A percentile compares a stretch with the other conserved stretches of the same genome.
phyloP scores from a whole-genome alignment of 2,329 filamentous ascomycete genomes.

The Setomelanomma holmii region DNA sequence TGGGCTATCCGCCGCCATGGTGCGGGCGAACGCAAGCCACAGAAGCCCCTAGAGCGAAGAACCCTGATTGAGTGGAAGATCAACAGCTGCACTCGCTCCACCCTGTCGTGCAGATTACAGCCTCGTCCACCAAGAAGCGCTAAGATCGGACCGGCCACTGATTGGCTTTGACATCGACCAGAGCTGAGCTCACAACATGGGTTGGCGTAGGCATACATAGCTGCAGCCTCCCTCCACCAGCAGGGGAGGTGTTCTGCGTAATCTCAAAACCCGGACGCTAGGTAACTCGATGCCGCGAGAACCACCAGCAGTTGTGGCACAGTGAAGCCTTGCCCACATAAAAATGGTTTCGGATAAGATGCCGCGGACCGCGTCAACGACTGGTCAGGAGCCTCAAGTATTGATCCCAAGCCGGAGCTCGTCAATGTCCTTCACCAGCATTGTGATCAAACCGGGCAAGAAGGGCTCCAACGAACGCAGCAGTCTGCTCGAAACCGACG shows the following conservation, averaged over 20 bases:
- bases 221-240: slow-evolving; percentile 28
- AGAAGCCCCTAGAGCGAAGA: slow-evolving; percentile 3
- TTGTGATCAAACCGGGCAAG: slow-evolving; percentile 1
- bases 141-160: slow-evolving; percentile 25
- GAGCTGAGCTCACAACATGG: slow-evolving; percentile 32
- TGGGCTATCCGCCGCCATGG: slow-evolving; percentile 22
- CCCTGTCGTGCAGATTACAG: slow-evolving; percentile 23
- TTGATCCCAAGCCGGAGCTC: slow-evolving; percentile 25
- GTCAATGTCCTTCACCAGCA: slow-evolving; percentile 9
- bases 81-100: slow-evolving; percentile 21
- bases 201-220: slow-evolving; percentile 26
- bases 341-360: slow-evolving; percentile 24
- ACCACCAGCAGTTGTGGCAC: slow-evolving; percentile 19
- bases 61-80: slow-evolving; percentile 18
- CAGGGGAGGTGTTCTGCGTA: slow-evolving; percentile 7
- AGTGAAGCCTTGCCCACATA: slow-evolving; percentile 23
- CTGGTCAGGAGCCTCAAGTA: slow-evolving; percentile 19
- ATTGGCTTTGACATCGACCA: slow-evolving; percentile 18
- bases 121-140: slow-evolving; percentile 35
- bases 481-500: slow-evolving; percentile 8
- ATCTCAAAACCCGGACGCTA: slow-evolving; percentile 23
- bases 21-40: slow-evolving; percentile 33
- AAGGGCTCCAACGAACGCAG: slow-evolving; percentile 8
- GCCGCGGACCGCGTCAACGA: slow-evolving; percentile 16
- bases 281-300: slow-evolving; percentile 26